Base-by-base conservation (phyloP, 352 stramenopile genomes). In the Phytophthora idaei region DNA sequence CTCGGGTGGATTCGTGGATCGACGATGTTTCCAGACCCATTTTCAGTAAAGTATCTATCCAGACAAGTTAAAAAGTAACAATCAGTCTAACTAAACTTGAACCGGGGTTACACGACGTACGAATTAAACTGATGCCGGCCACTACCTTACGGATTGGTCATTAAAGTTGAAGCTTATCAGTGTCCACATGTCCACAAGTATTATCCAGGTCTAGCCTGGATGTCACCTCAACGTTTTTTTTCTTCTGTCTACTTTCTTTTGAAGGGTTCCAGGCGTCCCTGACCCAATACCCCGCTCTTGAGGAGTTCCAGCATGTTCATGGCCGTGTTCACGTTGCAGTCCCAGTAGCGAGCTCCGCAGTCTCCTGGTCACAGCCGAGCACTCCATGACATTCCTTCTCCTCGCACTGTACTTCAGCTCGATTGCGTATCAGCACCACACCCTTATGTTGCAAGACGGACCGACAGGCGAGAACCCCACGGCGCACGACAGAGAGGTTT, bases 221-320 rank as follows among this genome's bases (percentile, higher is more conserved):
- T 67, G 50, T 61, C 29, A 14, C 39, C 39, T 47, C 49, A 31
- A 67, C 29, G 25, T 29, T 61, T 50, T 49, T 44, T 21, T 61
- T 50, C 44, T 44, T 25, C n/a, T 6, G 3, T 50, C 54, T 59
- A 45, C 42, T 5, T 14, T 12, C 45, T 41, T 41, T 28, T 42
- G 37, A 67, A 53, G 8, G 17, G 1, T 5, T 48, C 11, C 17
- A 54, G 28, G 36, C 49, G 31, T 49, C 17, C 37, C 1, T 9
- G 46, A 12, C 55, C 54, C 9, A 56, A 9, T 3, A 60, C 5
- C 31, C 60, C 55, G 15, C 32, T 56, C 54, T 57, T 64, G 34
- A 71, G 51, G 1, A 71, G 44, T 2, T 67, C 31, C 0, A 71
- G 0, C 37, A 71, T 67, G 57, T 71, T 71, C 50, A 67, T 71